A percentile compares a stretch with the other conserved stretches of the same genome.
Evolutionary conservation across 2,329 filamentous ascomycete species (phyloP).

Genomic region (Nemania sp.): DNA sequence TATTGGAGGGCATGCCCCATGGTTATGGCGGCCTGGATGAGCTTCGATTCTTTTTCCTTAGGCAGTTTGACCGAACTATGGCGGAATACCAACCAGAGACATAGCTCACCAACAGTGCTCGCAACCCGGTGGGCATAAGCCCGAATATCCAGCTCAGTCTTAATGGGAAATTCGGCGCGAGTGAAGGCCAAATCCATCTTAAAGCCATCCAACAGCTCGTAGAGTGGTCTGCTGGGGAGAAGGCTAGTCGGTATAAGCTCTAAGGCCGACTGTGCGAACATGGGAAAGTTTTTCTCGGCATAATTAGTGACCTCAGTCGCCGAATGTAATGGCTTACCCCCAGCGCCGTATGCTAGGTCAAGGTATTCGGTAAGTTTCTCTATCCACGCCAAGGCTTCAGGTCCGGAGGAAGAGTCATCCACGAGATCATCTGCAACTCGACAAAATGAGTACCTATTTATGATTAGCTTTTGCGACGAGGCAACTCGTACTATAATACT

Average conservation of each 20-base stretch:
- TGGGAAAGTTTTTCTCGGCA: constrained; percentile 64
- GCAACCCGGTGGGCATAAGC: constrained; percentile 76
- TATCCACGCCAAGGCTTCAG: constrained; percentile 70
- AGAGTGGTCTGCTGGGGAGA: constrained; percentile 70
- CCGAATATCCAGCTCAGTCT: constrained; percentile 68
- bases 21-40: constrained; percentile 67
- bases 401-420: constrained; percentile 68
- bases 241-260: constrained; percentile 68
- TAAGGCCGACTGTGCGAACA: constrained; percentile 64
- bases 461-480: constrained; percentile 27
- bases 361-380: constrained; percentile 68
- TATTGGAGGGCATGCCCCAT: constrained; percentile 84
- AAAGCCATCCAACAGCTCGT: constrained; percentile 75
- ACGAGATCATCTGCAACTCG: constrained; percentile 79
- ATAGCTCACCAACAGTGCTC: constrained; percentile 77
- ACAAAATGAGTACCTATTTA: constrained; percentile 75
- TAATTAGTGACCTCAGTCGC: constrained; percentile 49
- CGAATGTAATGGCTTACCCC: constrained; percentile 45
- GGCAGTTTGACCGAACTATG: constrained; percentile 58
- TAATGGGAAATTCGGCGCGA: constrained; percentile 64
- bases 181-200: constrained; percentile 73
- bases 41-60: constrained; percentile 52
- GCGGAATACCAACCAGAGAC: constrained; percentile 73
- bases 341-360: constrained; percentile 61
- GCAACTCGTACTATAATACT: constrained; percentile 40